A percentile compares a stretch with the other conserved stretches of the same genome.
These are phyloP conservation scores for sunflower (Helianthus annuus) DNA, from an alignment of 129 eudicot genomes.

Conservation along the genomic window HanXRQr2.0-SUNRISE NC_035438.2:9666289-9666788, in stretches of 20 bases:
- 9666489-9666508: constrained; percentile 2
- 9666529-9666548: no score
- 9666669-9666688: no score
- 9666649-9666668: no score
- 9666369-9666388: constrained; percentile 77
- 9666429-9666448: constrained; percentile 84
- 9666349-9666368: constrained; percentile 76
- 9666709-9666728: not conserved
- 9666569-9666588: no score
- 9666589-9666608: no score
- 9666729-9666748: not conserved
- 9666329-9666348: constrained; percentile 65
- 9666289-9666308: constrained; percentile 74
- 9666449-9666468: constrained; percentile 21
- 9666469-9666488: not conserved
- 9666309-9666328: constrained; percentile 73
- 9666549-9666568: no score
- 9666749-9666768: not conserved
- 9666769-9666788: not conserved
- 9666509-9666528: no score
- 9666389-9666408: constrained; percentile 84
- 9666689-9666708: not conserved
- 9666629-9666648: no score
- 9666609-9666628: no score
- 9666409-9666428: constrained; percentile 91